Evolutionary conservation across 2,329 filamentous ascomycete genomes (phyloP), one percentile per base, ranked within the genome.

Genomic region (Mycosphaerella sp.): DNA sequence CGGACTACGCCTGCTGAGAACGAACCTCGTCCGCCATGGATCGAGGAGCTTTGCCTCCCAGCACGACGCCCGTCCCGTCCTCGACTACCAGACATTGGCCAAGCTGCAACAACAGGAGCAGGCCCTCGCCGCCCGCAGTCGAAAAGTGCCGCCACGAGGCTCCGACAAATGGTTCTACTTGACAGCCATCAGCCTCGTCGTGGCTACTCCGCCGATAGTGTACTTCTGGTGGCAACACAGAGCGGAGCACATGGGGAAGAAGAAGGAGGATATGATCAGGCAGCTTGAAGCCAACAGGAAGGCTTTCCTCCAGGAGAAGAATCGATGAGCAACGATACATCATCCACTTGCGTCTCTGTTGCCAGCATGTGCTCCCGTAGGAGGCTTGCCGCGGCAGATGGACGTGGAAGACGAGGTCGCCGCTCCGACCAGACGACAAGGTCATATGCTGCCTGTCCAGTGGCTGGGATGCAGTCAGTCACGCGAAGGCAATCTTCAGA

Each of bases 221-320:
- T 66, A 63, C 21, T 65, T 54, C 41, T 68, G 66, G 56, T 66
- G 61, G 52, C 50, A 65, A 45, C 57, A 66, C 45, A 55, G 66
- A 14, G 63, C 63, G 36, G 55, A 59, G 49, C 65, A 68, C 44
- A 67, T 68, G 66, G 59, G 59, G 10, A 50, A 60, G 50, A 64
- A 66, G 55, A 65, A 64, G 55, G 50, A 62, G 52, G 53, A 55
- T 28, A 54, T 66, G 52, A 52, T 68, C 18, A 51, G 55, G 45
- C 58, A 65, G 36, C 58, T 65, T 30, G 59, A 64, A 47, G 58
- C 49, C 40, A 61, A 54, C 41, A 50, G 56, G 44, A 54, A 50
- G 48, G 47, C 43, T 32, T 50, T 43, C 6, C 27, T 50, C 28
- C n/a, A n/a, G n/a, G 41, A 44, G 41, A 14, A 42, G 6, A 17